Evolutionary conservation across 2,329 filamentous ascomycete genomes (phyloP).

Genomic region (Orbilia quercus): DNA sequence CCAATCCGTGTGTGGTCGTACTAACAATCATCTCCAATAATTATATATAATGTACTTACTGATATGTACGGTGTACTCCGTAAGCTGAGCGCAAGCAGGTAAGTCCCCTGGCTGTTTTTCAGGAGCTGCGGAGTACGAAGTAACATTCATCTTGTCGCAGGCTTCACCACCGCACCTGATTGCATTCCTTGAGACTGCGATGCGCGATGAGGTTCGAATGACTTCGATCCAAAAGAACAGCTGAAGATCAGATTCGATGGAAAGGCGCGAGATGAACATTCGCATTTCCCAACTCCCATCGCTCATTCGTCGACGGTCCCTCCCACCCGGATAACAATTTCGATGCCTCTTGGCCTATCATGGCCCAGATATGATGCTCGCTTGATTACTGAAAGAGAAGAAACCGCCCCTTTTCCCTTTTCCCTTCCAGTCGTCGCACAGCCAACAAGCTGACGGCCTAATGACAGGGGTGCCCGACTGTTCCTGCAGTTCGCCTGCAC

Average conservation of each 20-base stretch:
- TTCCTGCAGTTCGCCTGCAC: slow-evolving; percentile 56
- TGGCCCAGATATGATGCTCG: slow-evolving; percentile 33
- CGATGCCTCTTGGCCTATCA: slow-evolving; percentile 50
- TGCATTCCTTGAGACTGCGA: slow-evolving; percentile 23
- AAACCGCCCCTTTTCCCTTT: slow-evolving; percentile 17
- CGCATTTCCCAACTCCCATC: slow-evolving; percentile 28
- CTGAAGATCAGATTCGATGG: slow-evolving; percentile 36
- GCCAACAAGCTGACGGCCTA: slow-evolving; percentile 52
- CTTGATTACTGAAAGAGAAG: slow-evolving; percentile 30
- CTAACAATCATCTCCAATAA: no score
- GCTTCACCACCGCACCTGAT: slow-evolving; percentile 15
- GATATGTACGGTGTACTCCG: slow-evolving; percentile 31
- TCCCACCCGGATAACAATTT: slow-evolving; percentile 37
- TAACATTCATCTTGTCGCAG: slow-evolving; percentile 48
- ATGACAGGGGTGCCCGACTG: slow-evolving; percentile 45
- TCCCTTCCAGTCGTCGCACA: slow-evolving; percentile 42
- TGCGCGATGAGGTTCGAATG: neutral
- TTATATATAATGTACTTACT: no score
- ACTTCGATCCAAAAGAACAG: neutral
- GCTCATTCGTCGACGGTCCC: slow-evolving; percentile 38
- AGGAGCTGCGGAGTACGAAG: slow-evolving; percentile 34
- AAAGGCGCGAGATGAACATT: slow-evolving; percentile 34
- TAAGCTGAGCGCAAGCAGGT: slow-evolving; percentile 40
- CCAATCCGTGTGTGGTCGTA: slow-evolving; percentile 52
- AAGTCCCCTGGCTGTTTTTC: slow-evolving; percentile 39